phyloP scores from a whole-genome alignment of 345 rosid species.

The Eucalyptus caleyi region DNA sequence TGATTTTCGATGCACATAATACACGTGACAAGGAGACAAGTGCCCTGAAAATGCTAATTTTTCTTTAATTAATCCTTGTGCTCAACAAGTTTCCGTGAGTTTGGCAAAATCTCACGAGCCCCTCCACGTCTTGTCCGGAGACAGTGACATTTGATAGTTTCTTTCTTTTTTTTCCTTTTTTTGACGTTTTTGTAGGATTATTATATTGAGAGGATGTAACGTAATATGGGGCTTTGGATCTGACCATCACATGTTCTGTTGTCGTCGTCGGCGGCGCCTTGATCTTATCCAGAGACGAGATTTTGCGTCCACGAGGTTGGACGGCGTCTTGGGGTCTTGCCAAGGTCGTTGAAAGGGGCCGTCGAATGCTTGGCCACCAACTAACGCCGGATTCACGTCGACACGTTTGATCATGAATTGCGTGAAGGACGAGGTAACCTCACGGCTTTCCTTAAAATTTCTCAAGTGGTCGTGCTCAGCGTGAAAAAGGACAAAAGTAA shows the following conservation, averaged over 20 bases:
- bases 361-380: background rate
- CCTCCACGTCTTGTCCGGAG: background rate
- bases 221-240: background rate
- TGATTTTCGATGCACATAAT: background rate
- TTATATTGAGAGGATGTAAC: background rate
- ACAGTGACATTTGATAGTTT: background rate
- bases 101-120: background rate
- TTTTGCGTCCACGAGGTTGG: background rate
- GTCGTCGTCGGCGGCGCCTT: background rate
- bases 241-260: background rate
- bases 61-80: background rate
- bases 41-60: background rate
- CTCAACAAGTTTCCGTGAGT: background rate
- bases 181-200: background rate
- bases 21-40: background rate
- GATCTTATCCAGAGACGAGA: background rate
- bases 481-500: background rate
- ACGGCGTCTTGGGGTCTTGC: background rate
- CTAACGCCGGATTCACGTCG: background rate
- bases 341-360: background rate
- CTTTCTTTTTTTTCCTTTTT: background rate
- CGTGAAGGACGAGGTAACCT: background rate
- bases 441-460: background rate
- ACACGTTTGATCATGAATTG: background rate
- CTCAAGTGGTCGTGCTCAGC: background rate